Evolutionary conservation across 2,329 filamentous ascomycete genomes (phyloP), one percentile per base, ranked within the genome.

Genomic region (Xylaria sp.): DNA sequence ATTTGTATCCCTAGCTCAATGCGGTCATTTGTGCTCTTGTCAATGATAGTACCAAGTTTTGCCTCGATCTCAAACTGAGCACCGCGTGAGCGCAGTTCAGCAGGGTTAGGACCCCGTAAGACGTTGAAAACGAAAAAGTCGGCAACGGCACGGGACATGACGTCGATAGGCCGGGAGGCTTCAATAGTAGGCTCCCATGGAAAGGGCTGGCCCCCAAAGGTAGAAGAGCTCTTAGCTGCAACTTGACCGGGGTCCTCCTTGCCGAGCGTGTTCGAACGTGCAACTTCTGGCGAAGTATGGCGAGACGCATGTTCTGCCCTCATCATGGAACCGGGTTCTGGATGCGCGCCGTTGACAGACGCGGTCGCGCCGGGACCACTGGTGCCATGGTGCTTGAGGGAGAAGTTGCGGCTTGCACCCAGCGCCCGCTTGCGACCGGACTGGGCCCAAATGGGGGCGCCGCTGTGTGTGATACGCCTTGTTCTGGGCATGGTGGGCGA

Each of bases 11-110:
- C 88, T 10, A 94, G 81, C 10, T 87, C 83, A 32, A 94, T 83
- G n/a, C 93, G 87, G 56, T 90, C 85, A 66, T 91, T 88, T 7
- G 89, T 92, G 70, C 91, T 88, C 77, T 89, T 90, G 78, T 93
- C 90, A 66, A 95, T 88, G 15, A 98, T 85, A 32, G 90, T 91
- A 20, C 96, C 96, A 57, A 98, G 85, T 80, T 98, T 98, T 10
- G 94, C 96, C 82, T 99, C 96, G 64, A 99, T 92, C 81, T 99
- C 96, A 63, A 98, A 90, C 69, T 93, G 88, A 15, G 94, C 91
- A 7, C 89, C 89, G 18, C 88, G 86, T 61, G 87, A 87, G 18
- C 84, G 81, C 23, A 92, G 87, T 73, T 92, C 89, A 39, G 86
- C 86, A 46, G 90, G 85, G 72, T 92, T 89, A n/a, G 87, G 84